Conservation (phyloP, 2,329 filamentous ascomycete species). For the Ceratocystis albifundus region DNA sequence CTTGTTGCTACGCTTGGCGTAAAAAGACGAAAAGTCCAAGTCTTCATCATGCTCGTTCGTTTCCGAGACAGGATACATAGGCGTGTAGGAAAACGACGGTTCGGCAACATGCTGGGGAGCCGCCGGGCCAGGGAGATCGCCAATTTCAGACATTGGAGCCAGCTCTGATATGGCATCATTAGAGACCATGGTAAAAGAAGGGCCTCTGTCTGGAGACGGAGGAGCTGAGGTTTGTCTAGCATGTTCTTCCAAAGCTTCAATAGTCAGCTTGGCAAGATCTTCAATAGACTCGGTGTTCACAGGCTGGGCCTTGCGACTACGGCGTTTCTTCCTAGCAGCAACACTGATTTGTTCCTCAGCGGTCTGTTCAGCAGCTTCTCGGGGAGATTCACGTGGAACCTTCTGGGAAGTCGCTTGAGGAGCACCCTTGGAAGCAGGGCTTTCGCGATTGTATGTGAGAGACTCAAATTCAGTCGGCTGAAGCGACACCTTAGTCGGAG, state of each 20-base stretch:
- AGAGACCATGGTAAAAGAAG: background rate
- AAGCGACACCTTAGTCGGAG: background rate
- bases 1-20: slow-evolving; percentile 15
- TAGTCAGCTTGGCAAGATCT: slow-evolving; percentile 14
- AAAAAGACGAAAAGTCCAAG: slow-evolving; percentile 19
- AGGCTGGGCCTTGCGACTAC: background rate
- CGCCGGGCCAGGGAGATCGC: background rate
- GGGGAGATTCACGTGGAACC: too few species aligned
- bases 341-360: background rate
- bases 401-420: too few species aligned
- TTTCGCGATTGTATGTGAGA: background rate
- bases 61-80: slow-evolving; percentile 3
- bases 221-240: slow-evolving; percentile 5
- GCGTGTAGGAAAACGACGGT: background rate
- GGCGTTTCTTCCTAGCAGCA: slow-evolving; percentile 15
- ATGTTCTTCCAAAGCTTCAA: slow-evolving; percentile 19
- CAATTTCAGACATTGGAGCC: slow-evolving; percentile 20
- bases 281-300: background rate
- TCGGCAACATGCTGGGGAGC: background rate
- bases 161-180: slow-evolving; percentile 20
- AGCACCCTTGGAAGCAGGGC: background rate
- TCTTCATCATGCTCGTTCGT: slow-evolving; percentile 19
- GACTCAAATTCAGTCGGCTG: background rate
- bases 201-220: slow-evolving; percentile 15
- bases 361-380: background rate